Base-by-base conservation (phyloP, 1,284 basidiomycete genomes). In the Tilletia setariae region DNA sequence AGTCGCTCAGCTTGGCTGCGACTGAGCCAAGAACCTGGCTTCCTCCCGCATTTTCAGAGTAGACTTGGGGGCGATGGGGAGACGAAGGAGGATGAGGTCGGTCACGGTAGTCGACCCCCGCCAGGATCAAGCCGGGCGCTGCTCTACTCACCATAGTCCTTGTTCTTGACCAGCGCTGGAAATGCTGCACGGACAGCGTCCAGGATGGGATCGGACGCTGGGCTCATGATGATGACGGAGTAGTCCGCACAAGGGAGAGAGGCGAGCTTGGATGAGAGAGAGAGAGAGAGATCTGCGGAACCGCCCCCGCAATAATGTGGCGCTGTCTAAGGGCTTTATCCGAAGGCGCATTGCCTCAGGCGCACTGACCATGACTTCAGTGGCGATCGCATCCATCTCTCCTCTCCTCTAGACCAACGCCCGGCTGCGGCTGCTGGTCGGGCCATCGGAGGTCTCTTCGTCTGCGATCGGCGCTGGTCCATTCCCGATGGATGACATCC, bases 1-100 rank as follows among this genome's bases (percentile, higher is more conserved):
- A 92, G 76, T 89, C 87, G 11, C 85, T 84, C 72, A 91, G 86
- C 44, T 86, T 84, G 67, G 87, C 85, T 56, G 87, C 87, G 47
- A 88, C 88, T 1, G 74, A 67, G 46, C 74, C 72, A 1, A 83
- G 73, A 67, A 81, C 81, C 79, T 91, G 90, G 1, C 89, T 90
- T 3, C 90, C 91, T 0, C 90, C 91, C 0, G 91, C 91, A 74
- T 90, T 92, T 83, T 91, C 90, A 9, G 86, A 90, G 75, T 87
- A 91, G 72, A 91, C 72, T 67, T 59, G 65, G 51, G 9, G 51
- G 51, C 9, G 8, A 56, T n/a, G n/a, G n/a, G 21, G n/a, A 28
- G 19, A n/a, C 9, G 23, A 56, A 56, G 51, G 23, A 9, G 19
- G 8, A 9, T 56, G n/a, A 28, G 51, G 19, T 8, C 19, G 51